phyloP scores from a whole-genome alignment of 2,329 filamentous ascomycete species.

The Pseudogymnoascus sp. region DNA sequence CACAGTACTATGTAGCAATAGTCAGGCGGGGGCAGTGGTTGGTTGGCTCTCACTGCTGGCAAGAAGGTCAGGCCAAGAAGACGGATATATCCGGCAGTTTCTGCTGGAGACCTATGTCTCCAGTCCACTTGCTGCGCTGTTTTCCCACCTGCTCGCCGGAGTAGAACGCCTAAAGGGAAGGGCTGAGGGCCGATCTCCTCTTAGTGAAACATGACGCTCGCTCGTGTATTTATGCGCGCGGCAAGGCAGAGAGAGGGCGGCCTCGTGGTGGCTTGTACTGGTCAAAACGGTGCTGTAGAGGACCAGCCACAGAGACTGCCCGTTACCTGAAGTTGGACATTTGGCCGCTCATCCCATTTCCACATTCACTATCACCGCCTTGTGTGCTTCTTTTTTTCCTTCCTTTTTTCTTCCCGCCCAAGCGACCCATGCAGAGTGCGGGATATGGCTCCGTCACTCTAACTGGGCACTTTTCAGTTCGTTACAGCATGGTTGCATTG shows the following conservation, averaged over 20 bases:
- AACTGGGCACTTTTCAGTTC: not conserved
- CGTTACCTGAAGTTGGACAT: not conserved
- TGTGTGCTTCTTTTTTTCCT: not conserved
- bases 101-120: not conserved
- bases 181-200: not conserved
- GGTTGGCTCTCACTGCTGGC: not conserved
- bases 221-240: constrained; percentile 8
- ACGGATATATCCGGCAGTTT: not conserved
- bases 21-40: not conserved
- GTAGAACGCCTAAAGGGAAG: not conserved
- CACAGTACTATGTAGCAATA: not conserved
- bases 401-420: not conserved
- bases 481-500: not conserved
- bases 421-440: not conserved
- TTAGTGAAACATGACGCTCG: constrained; percentile 6
- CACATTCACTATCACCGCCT: not conserved
- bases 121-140: not conserved
- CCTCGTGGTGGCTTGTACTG: not conserved
- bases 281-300: not conserved
- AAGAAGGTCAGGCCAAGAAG: not conserved
- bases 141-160: not conserved
- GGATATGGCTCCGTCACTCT: not conserved
- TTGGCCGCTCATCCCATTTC: not conserved
- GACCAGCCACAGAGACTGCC: not conserved
- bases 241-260: not conserved